Conservation (phyloP, 2,329 filamentous ascomycete species). For the Xylaria digitata region DNA sequence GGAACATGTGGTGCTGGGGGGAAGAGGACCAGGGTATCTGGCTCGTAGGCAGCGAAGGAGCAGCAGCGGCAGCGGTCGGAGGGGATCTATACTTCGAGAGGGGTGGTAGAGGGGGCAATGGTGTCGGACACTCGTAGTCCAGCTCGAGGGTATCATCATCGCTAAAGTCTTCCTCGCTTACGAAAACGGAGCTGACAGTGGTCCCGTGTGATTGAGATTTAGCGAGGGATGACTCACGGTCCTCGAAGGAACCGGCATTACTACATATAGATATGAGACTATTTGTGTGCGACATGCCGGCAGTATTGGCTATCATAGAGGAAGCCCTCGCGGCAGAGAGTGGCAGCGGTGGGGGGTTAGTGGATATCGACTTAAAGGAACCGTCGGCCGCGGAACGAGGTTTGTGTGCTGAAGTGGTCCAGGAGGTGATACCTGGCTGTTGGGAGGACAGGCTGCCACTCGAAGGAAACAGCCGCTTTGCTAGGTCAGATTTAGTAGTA, state of each 20-base stretch:
- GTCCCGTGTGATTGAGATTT: conserved; percentile 46
- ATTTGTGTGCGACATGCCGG: conserved; percentile 38
- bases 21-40: conserved; percentile 78
- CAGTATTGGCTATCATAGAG: conserved; percentile 32
- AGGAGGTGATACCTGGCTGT: conserved; percentile 62
- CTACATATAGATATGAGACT: conserved; percentile 58
- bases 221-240: conserved; percentile 53
- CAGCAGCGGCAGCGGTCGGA: conserved; percentile 10
- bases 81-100: conserved; percentile 47
- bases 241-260: conserved; percentile 62
- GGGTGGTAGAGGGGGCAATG: conserved; percentile 56
- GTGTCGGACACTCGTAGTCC: conserved; percentile 70
- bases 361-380: conserved; percentile 51
- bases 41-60: conserved; percentile 45
- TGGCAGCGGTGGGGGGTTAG: conserved; percentile 49
- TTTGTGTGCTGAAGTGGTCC: conserved; percentile 54
- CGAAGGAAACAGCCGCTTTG: conserved; percentile 68
- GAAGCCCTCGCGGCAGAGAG: conserved; percentile 18
- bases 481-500: conserved; percentile 49
- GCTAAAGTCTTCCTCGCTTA: conserved; percentile 86
- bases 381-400: conserved; percentile 36
- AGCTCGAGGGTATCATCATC: conserved; percentile 82
- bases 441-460: conserved; percentile 64
- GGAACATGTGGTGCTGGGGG: conserved; percentile 61
- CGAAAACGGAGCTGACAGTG: conserved; percentile 61